A percentile compares a stretch with the other conserved stretches of the same genome.
Evolutionary conservation across 345 rosid species (phyloP).

Genomic region (Anacardium occidentale): DNA sequence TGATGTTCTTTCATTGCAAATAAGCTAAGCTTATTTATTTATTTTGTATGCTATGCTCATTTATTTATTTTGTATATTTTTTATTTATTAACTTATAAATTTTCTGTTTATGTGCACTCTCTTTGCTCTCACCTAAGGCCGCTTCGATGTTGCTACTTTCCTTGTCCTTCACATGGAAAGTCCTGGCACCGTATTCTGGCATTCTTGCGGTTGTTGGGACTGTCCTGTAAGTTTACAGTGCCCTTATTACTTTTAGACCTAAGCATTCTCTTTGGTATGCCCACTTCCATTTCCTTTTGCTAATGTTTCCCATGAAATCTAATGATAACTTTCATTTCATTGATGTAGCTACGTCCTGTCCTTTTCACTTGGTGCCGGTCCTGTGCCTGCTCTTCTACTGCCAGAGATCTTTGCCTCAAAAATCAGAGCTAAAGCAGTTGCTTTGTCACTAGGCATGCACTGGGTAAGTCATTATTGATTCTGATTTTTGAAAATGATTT

Average conservation of each 20-base stretch:
- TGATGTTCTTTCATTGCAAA: not conserved
- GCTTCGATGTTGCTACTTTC: conserved; percentile 91
- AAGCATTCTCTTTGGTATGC: not conserved
- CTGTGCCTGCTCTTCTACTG: conserved; percentile 96
- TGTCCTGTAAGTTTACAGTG: conserved; percentile 66
- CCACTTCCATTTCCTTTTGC: not conserved
- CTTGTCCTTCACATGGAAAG: conserved; percentile 90
- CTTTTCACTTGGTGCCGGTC: conserved; percentile 99
- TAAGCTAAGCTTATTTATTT: not conserved
- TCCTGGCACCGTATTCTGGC: conserved; percentile 87
- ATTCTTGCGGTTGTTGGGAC: conserved; percentile 91
- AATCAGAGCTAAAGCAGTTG: conserved; percentile 96
- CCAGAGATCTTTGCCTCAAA: conserved; percentile 96
- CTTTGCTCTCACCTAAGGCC: conserved; percentile 47
- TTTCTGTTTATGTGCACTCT: conserved; percentile 2
- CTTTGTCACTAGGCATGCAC: conserved; percentile 91
- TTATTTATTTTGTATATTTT: not conserved
- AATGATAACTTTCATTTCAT: conserved; percentile 20
- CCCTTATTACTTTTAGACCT: not conserved
- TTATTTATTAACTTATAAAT: conserved; percentile 6
- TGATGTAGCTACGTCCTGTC: conserved; percentile 78
- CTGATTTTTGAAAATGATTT: too few relatives aligned
- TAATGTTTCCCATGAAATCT: conserved; percentile 12
- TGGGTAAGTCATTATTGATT: conserved; percentile 77
- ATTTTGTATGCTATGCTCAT: not conserved